These are phyloP conservation scores for Alliaria petiolata DNA, from an alignment of 345 rosid genomes.

Conservation along the genomic window DNA sequence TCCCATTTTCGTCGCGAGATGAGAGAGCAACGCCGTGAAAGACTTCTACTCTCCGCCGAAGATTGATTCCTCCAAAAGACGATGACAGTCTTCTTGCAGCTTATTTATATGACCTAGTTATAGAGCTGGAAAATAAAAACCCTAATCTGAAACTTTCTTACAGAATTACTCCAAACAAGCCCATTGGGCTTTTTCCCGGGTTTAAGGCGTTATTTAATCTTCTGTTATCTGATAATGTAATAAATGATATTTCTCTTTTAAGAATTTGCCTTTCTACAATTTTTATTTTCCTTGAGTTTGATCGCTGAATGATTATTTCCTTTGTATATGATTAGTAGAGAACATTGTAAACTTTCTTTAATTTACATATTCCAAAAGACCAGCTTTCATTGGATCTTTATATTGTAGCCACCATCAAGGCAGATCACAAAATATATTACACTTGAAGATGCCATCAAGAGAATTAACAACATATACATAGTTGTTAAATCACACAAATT, in stretches of 20 bases:
- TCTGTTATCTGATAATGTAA: no score
- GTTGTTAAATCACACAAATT: not conserved
- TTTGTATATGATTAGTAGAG: no score
- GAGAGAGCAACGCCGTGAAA: not conserved
- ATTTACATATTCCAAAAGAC: not conserved
- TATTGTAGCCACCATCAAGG: not conserved
- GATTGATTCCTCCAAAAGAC: not conserved
- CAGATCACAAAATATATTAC: not conserved
- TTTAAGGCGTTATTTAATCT: no score
- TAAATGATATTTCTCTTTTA: no score
- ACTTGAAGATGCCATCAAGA: conserved; percentile 8
- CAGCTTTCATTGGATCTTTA: not conserved
- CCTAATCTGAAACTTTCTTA: conserved; percentile 5
- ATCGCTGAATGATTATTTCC: not conserved
- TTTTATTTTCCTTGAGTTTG: no score
- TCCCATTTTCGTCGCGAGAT: conserved; percentile 27
- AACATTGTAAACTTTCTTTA: not conserved
- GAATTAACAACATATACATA: conserved; percentile 8
- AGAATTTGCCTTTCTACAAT: no score
- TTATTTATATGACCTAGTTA: not conserved
- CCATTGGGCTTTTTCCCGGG: conserved; percentile 17
- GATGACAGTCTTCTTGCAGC: not conserved
- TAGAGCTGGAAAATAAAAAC: not conserved
- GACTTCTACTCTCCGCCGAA: conserved; percentile 7
- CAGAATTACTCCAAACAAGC: not conserved